Base-by-base conservation (phyloP, 495 filamentous ascomycete species). In the Pyronema omphalodes region DNA sequence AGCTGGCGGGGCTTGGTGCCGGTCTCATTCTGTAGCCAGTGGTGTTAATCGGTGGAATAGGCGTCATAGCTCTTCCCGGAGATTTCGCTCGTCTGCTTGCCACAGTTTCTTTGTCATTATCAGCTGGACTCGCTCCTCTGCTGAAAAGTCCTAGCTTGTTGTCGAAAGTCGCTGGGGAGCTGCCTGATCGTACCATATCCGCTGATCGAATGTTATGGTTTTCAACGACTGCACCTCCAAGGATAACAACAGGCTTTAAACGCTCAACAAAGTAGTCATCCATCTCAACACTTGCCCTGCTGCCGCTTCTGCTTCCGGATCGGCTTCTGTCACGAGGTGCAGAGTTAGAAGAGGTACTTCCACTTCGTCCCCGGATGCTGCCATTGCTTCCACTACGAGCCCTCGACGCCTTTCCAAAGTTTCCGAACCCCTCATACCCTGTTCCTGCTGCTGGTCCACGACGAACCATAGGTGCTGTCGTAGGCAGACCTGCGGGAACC, bases 341-440 rank as follows among this genome's bases (percentile, higher is more conserved):
- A 9, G 12, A 76, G 82, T 6, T 86, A 84, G 62, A 94, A 94
- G 50, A 52, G 35, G 35, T 52, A 12, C 66, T 72, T 6, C 75
- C 74, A 58, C 79, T 83, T 14, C 73, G 74, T 35, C 76, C 79
- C 29, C 78, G 69, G 44, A 70, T 70, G 53, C 74, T 66, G 17
- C 63, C 66, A 9, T 67, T 69, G 36, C 66, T 71, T 56, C 72
- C 68, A 52, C 69, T 67, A 44, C 74, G 76, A 44, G 71, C 48
- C 70, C 75, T 45, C 69, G 69, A 51, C 8, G 47, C 49, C 69
- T 44, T 53, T 64, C 33, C 75, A 73, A 77, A 93, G 63, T 77
- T 82, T 7, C 88, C 86, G 65, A 96, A 96, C 44, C 89, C 91
- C 70, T 96, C 91, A 67, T 96, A 87, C 1, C 91, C 91, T 35